phyloP scores from a whole-genome alignment of 192 early-diverging fungal genomes.

The Rhizoclosmatium sp. region DNA sequence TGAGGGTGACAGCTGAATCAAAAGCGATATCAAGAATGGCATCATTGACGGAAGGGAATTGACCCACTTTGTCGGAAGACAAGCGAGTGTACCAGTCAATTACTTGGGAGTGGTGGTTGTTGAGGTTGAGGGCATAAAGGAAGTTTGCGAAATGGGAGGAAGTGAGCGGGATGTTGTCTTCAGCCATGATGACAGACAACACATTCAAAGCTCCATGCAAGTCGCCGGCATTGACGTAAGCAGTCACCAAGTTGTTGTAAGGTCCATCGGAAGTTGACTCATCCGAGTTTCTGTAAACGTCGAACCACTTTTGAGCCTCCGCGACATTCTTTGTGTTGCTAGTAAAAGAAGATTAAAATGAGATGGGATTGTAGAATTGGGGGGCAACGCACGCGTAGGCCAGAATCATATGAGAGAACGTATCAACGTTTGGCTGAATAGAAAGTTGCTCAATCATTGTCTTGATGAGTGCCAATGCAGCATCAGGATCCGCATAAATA shows the following conservation, averaged over 20 bases:
- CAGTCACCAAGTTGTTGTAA: conserved; percentile 14
- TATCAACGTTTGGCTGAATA: conserved; percentile 12
- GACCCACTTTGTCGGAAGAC: not conserved
- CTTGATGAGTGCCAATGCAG: not conserved
- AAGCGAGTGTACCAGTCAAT: conserved; percentile 26
- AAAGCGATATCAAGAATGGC: conserved; percentile 4
- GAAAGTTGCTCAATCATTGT: conserved; percentile 3
- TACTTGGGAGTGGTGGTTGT: not conserved
- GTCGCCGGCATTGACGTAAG: conserved; percentile 17
- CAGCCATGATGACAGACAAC: conserved; percentile 2
- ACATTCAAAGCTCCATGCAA: conserved; percentile 4
- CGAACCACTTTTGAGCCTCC: conserved; percentile 28
- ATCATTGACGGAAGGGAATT: not conserved
- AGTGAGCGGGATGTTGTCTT: conserved; percentile 15
- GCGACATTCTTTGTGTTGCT: conserved; percentile 3
- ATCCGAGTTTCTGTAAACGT: conserved; percentile 28
- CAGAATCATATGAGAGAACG: conserved; percentile 6
- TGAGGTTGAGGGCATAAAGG: not conserved
- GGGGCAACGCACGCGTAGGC: conserved; percentile 2
- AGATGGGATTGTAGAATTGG: not conserved
- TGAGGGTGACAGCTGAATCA: conserved; percentile 10
- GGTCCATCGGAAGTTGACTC: conserved; percentile 9
- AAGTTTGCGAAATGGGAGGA: conserved; percentile 5
- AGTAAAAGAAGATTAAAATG: not conserved
- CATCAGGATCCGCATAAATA: not conserved